These are phyloP conservation scores for Picea engelmannii DNA, from an alignment of 83 land plant genomes.

Conservation along the genomic window DNA sequence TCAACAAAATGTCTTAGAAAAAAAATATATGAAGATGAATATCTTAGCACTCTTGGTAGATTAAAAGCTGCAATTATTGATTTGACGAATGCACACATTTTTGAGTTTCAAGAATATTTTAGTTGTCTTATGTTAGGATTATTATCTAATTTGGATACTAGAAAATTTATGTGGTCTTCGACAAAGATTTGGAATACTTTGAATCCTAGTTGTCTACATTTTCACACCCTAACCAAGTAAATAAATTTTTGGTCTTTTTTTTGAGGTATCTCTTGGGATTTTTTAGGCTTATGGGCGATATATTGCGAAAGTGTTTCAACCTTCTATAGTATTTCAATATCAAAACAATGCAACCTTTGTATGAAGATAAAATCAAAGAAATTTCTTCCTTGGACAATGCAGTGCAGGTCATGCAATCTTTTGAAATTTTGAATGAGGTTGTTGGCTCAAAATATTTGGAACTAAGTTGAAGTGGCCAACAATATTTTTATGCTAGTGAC, in stretches of 20 bases:
- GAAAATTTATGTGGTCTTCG: no score
- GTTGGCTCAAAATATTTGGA: slow-evolving; percentile 18
- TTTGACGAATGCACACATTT: slow-evolving; percentile 11
- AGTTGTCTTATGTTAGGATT: slow-evolving; percentile 5
- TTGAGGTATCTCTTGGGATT: background rate
- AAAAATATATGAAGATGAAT: background rate
- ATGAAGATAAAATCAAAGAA: background rate
- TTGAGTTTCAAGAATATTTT: background rate
- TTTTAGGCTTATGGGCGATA: slow-evolving; percentile 14
- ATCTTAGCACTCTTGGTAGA: slow-evolving; percentile 12
- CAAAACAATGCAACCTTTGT: background rate
- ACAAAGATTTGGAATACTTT: no score
- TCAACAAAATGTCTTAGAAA: background rate
- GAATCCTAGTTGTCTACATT: no score
- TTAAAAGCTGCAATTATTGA: background rate
- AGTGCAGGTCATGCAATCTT: slow-evolving; percentile 13
- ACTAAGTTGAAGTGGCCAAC: no score
- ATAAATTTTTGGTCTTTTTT: background rate
- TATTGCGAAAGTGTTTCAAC: slow-evolving; percentile 9
- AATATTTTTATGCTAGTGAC: no score
- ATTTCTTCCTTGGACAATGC: background rate
- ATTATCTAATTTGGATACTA: background rate
- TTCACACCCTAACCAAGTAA: background rate
- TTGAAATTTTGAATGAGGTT: slow-evolving; percentile 17
- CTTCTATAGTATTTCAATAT: background rate